Conservation (phyloP, 805 yeast species). For the Nakazawaea peltata region DNA sequence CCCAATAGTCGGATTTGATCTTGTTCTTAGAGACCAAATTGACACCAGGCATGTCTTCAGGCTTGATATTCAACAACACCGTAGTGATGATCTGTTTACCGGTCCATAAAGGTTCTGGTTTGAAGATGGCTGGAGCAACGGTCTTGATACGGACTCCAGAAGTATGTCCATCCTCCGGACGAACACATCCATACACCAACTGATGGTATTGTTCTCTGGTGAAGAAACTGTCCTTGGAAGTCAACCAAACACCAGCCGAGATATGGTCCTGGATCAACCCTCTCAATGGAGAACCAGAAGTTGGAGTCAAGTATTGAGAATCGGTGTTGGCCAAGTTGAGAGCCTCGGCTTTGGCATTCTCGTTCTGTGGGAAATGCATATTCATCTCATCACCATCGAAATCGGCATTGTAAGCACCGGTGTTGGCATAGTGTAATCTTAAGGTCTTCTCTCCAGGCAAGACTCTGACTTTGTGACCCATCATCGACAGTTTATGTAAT, state of each 20-base stretch:
- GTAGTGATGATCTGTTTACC: slow-evolving; percentile 96
- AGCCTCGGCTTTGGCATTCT: slow-evolving; percentile 95
- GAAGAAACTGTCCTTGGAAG: slow-evolving; percentile 86
- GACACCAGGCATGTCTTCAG: slow-evolving; percentile 83
- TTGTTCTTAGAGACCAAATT: slow-evolving; percentile 80
- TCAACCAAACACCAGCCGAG: slow-evolving; percentile 98
- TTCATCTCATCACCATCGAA: slow-evolving; percentile 99
- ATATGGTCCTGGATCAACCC: slow-evolving; percentile 99
- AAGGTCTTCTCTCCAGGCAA: slow-evolving; percentile 96
- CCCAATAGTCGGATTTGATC: slow-evolving; percentile 94
- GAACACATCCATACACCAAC: slow-evolving; percentile 82
- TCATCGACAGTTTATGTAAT: slow-evolving; percentile 98
- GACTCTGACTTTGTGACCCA: slow-evolving; percentile 98
- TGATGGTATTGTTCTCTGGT: slow-evolving; percentile 91
- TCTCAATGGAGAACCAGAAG: slow-evolving; percentile 97
- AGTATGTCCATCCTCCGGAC: slow-evolving; percentile 97
- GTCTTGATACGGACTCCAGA: slow-evolving; percentile 59
- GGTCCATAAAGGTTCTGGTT: slow-evolving; percentile 92
- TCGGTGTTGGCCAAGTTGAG: slow-evolving; percentile 92
- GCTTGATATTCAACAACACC: slow-evolving; percentile 81
- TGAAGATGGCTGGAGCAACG: slow-evolving; percentile 80
- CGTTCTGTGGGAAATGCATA: slow-evolving; percentile 98
- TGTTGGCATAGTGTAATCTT: slow-evolving; percentile 95
- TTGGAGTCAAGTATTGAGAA: slow-evolving; percentile 95
- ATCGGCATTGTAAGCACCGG: slow-evolving; percentile 98